Conservation (phyloP, 2,329 filamentous ascomycete species). For the Ilyonectria destructans region DNA sequence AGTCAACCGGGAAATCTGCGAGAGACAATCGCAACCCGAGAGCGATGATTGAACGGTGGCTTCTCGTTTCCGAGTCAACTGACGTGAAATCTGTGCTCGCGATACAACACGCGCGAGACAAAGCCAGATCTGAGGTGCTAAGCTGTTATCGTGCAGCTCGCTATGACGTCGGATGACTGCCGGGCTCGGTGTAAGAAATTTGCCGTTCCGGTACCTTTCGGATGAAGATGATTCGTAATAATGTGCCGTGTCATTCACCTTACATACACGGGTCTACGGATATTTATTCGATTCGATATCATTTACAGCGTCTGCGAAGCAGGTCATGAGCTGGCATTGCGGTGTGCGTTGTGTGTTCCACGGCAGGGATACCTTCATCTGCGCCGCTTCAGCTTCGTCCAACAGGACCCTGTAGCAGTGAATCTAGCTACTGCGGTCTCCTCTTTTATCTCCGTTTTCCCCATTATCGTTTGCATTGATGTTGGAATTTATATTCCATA, state of each 20-base stretch:
- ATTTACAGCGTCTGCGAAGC: not conserved
- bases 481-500: not conserved
- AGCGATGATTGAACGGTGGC: constrained; percentile 10
- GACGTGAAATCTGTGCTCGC: not conserved
- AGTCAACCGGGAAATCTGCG: constrained; percentile 16
- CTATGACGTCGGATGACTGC: constrained; percentile 12
- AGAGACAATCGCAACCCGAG: constrained; percentile 4
- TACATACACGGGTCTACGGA: no score
- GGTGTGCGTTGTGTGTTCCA: constrained; percentile 14
- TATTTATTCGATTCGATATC: not conserved
- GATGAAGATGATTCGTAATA: not conserved
- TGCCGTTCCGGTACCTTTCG: not conserved
- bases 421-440: constrained; percentile 13
- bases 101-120: not conserved
- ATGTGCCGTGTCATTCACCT: not conserved
- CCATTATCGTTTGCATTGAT: constrained; percentile 1
- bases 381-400: constrained; percentile 2
- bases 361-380: constrained; percentile 27
- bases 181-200: not conserved
- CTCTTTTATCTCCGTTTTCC: constrained; percentile 18
- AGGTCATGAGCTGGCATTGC: constrained; percentile 21
- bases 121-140: constrained; percentile 1
- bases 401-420: constrained; percentile 20
- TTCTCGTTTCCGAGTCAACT: constrained; percentile 9
- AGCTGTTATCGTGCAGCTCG: not conserved